phyloP scores from a whole-genome alignment of 2,329 filamentous ascomycete species.

The Sarocladium oryzae region DNA sequence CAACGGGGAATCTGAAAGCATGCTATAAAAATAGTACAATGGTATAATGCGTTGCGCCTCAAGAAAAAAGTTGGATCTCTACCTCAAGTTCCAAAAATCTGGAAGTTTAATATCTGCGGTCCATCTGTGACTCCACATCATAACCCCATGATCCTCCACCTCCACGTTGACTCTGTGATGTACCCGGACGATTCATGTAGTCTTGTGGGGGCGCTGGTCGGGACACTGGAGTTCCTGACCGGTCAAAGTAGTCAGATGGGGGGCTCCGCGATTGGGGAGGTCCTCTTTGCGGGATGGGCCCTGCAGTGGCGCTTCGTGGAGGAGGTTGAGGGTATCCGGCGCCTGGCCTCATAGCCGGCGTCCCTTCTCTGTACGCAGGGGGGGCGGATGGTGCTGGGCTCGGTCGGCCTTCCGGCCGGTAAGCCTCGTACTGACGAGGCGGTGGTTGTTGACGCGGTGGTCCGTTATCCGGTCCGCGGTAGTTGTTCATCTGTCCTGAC shows the following conservation, averaged over 20 bases:
- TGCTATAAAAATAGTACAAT: slow-evolving; percentile 1
- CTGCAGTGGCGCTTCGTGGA: slow-evolving; percentile 33
- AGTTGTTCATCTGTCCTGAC: slow-evolving; percentile 21
- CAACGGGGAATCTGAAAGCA: neutral
- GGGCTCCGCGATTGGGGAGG: slow-evolving; percentile 14
- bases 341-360: slow-evolving; percentile 18
- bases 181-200: slow-evolving; percentile 13
- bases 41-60: slow-evolving; percentile 8
- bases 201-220: slow-evolving; percentile 17
- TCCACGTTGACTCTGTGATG: slow-evolving; percentile 18
- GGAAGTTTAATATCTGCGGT: slow-evolving; percentile 19
- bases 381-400: slow-evolving; percentile 27
- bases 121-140: slow-evolving; percentile 29
- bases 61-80: neutral
- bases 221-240: slow-evolving; percentile 17
- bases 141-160: slow-evolving; percentile 27
- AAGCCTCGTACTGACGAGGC: slow-evolving; percentile 21
- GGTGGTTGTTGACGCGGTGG: slow-evolving; percentile 1
- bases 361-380: slow-evolving; percentile 17
- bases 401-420: slow-evolving; percentile 24
- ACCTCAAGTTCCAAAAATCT: neutral
- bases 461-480: slow-evolving; percentile 17
- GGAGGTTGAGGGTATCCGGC: slow-evolving; percentile 16
- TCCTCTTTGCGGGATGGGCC: slow-evolving; percentile 26
- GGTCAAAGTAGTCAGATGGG: neutral